Percentiles rank a stretch among this genome's conserved stretches.
Evolutionary conservation across 345 rosid genomes (phyloP).

Genomic region (Hevea brasiliensis): DNA sequence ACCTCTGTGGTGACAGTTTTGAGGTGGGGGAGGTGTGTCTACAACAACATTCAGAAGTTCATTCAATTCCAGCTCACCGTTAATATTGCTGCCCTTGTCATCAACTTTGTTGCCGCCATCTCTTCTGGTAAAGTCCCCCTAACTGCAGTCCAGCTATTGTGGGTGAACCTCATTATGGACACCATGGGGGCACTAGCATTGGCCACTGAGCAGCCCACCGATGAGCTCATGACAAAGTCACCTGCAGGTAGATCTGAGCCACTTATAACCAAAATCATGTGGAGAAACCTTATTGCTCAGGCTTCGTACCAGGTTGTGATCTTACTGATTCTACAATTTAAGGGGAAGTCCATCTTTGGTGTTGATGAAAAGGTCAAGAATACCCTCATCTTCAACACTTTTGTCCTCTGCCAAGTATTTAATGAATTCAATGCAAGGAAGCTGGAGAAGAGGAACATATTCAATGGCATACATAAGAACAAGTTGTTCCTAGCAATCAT

Average conservation of each 20-base stretch:
- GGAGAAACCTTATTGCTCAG: conserved; percentile 21
- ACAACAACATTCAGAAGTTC: conserved; percentile 25
- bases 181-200: conserved; percentile 85
- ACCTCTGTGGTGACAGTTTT: neutral
- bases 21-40: conserved; percentile 1
- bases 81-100: conserved; percentile 25
- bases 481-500: conserved; percentile 65
- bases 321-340: conserved; percentile 60
- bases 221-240: conserved; percentile 63
- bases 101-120: conserved; percentile 62
- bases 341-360: conserved; percentile 53
- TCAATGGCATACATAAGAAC: conserved; percentile 59
- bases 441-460: conserved; percentile 66
- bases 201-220: conserved; percentile 83
- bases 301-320: conserved; percentile 46
- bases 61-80: conserved; percentile 47
- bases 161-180: conserved; percentile 95
- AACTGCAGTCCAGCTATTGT: conserved; percentile 80
- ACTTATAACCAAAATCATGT: conserved; percentile 21
- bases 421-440: conserved; percentile 76
- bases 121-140: conserved; percentile 81
- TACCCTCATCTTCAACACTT: conserved; percentile 82
- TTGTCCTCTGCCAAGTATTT: conserved; percentile 85
- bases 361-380: conserved; percentile 53
- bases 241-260: conserved; percentile 42